Evolutionary conservation across 2,329 filamentous ascomycete species (phyloP).

Genomic region (Elsinoe australis): DNA sequence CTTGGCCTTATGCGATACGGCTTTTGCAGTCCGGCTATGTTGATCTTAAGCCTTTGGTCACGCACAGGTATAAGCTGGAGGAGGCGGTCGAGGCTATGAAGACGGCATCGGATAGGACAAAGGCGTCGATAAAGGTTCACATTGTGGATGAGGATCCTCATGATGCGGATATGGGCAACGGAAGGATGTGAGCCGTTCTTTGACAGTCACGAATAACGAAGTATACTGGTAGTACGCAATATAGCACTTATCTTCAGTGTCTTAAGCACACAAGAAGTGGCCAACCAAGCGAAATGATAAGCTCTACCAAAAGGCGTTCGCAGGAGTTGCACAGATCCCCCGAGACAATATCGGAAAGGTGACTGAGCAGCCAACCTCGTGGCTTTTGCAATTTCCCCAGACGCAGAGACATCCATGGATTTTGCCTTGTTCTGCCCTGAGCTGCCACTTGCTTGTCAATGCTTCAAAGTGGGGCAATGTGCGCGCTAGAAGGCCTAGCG

Average conservation of each 20-base stretch:
- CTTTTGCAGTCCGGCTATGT: conserved; percentile 53
- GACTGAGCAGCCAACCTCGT: no score
- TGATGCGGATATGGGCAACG: neutral
- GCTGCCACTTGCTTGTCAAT: no score
- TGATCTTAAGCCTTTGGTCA: conserved; percentile 55
- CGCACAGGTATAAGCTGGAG: conserved; percentile 57
- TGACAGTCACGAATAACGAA: neutral
- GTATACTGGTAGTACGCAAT: no score
- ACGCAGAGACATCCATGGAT: no score
- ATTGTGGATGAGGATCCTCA: conserved; percentile 30
- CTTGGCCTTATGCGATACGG: conserved; percentile 59
- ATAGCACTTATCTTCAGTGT: no score
- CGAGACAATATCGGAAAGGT: neutral
- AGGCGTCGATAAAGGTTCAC: conserved; percentile 54
- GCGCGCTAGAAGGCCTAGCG: conserved; percentile 11
- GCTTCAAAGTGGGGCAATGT: neutral
- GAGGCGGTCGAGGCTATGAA: conserved; percentile 52
- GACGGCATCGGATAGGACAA: conserved; percentile 44
- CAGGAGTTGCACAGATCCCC: neutral
- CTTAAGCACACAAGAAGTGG: no score
- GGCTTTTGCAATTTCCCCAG: no score
- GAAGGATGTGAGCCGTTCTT: neutral
- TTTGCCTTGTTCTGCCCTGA: no score
- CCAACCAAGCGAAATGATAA: no score
- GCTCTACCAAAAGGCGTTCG: neutral